Percentiles rank a stretch among this genome's conserved stretches.
phyloP scores from a whole-genome alignment of 2,329 filamentous ascomycete species.

The Aspergillus ruber region DNA sequence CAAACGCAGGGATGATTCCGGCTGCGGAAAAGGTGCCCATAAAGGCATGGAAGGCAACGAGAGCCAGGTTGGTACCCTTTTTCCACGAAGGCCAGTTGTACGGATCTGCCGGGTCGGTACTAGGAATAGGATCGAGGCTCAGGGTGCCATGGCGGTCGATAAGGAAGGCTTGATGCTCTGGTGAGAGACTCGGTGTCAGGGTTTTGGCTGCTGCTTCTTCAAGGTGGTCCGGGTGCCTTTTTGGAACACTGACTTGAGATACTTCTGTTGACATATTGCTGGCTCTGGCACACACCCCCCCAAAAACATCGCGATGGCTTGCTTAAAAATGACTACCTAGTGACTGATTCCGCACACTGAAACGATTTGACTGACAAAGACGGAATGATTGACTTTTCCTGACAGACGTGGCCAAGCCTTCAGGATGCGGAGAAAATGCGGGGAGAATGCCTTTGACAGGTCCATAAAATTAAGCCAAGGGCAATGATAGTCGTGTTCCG shows the following conservation, averaged over 20 bases:
- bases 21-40: conserved; percentile 53
- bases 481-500: neutral
- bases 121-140: conserved; percentile 49
- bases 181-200: conserved; percentile 2
- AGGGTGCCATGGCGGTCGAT: conserved; percentile 49
- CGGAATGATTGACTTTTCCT: too few species aligned
- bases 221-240: neutral
- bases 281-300: too few species aligned
- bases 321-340: neutral
- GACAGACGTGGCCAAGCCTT: neutral
- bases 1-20: conserved; percentile 50
- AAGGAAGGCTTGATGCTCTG: conserved; percentile 41
- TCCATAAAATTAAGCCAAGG: neutral
- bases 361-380: too few species aligned
- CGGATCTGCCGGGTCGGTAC: conserved; percentile 46
- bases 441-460: neutral
- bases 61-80: conserved; percentile 41
- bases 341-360: too few species aligned
- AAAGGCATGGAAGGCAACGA: conserved; percentile 53
- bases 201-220: neutral
- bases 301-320: neutral
- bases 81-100: conserved; percentile 52
- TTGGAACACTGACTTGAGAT: neutral
- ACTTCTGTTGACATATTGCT: neutral
- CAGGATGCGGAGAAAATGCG: neutral